Evolutionary conservation across 1,139 yeast species (phyloP).

Genomic region (Protomyces macrosporus): DNA sequence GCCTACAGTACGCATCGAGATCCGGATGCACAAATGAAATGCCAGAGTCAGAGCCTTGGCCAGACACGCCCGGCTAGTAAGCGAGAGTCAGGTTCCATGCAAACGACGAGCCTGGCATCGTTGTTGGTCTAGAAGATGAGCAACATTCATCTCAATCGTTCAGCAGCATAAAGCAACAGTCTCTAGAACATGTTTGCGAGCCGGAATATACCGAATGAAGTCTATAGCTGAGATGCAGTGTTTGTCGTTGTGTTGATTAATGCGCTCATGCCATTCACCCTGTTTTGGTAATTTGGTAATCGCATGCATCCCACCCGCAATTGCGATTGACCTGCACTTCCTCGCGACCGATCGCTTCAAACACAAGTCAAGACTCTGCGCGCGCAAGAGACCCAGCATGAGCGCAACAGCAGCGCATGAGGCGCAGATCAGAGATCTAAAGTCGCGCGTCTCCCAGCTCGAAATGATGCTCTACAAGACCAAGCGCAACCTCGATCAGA

Average conservation of each 20-base stretch:
- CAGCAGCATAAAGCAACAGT: too few species aligned
- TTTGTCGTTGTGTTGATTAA: neutral
- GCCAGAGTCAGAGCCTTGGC: too few species aligned
- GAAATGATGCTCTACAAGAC: conserved; percentile 22
- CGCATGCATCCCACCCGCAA: neutral
- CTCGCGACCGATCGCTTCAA: neutral
- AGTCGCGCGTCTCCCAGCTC: conserved; percentile 21
- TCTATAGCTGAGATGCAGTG: too few species aligned
- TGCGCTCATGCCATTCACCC: neutral
- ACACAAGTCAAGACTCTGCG: neutral
- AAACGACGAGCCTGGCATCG: too few species aligned
- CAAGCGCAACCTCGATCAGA: conserved; percentile 2
- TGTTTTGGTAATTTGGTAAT: neutral
- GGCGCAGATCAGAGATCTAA: conserved; percentile 17
- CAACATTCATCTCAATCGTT: too few species aligned
- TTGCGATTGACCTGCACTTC: neutral
- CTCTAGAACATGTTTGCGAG: too few species aligned
- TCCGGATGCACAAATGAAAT: too few species aligned
- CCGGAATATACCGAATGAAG: too few species aligned
- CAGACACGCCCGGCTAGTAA: too few species aligned
- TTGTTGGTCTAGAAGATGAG: too few species aligned
- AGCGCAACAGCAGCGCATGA: conserved; percentile 10
- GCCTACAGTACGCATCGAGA: too few species aligned
- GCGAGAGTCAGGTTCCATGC: too few species aligned
- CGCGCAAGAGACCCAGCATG: conserved; percentile 1